These are phyloP conservation scores for Hypoxylon sp. DNA, from an alignment of 2,329 filamentous ascomycete species.

Conservation along the genomic window DNA sequence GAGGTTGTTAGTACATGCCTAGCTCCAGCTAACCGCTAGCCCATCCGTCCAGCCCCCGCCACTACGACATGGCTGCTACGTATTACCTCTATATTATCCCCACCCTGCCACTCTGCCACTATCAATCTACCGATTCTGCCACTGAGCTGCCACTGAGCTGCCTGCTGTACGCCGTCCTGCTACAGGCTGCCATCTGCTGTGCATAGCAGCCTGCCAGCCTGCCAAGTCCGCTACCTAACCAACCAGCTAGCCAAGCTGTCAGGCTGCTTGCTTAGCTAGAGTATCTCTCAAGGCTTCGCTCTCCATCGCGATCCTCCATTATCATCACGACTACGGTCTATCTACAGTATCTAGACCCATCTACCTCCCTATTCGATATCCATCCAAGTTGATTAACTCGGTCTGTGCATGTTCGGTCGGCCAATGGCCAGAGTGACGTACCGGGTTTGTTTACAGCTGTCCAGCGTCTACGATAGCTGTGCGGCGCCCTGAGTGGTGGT, in stretches of 20 bases:
- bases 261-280: no score
- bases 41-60: slow-evolving; percentile 21
- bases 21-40: neutral
- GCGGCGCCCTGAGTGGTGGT: slow-evolving; percentile 27
- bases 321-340: slow-evolving; percentile 25
- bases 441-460: slow-evolving; percentile 41
- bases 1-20: slow-evolving; percentile 19
- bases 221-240: no score
- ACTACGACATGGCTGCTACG: slow-evolving; percentile 3
- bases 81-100: neutral
- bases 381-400: slow-evolving; percentile 31
- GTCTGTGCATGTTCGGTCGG: slow-evolving; percentile 20
- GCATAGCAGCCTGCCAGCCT: no score
- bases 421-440: slow-evolving; percentile 36
- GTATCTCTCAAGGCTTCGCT: no score
- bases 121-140: no score
- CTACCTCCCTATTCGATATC: slow-evolving; percentile 42
- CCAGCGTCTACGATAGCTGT: slow-evolving; percentile 36
- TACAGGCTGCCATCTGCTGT: slow-evolving; percentile 2
- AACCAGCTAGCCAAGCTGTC: no score
- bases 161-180: neutral
- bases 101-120: neutral
- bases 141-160: neutral
- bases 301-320: slow-evolving; percentile 34
- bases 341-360: no score